Evolutionary conservation across 768 basidiomycete genomes (phyloP).

Genomic region (Xerocomus brunneocitrinus): DNA sequence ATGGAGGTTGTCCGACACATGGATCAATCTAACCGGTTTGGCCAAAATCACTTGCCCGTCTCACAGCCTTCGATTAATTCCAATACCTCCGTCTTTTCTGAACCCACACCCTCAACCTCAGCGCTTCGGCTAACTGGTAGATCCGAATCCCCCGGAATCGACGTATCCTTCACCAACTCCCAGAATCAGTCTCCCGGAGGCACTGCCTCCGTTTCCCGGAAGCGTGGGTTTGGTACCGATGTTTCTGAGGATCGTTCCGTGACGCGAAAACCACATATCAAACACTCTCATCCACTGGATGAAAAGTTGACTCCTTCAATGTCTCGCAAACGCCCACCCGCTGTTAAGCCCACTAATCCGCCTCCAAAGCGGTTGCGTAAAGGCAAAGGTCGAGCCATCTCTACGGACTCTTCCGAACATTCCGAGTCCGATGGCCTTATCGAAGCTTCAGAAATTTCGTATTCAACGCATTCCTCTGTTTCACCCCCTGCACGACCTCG

Average conservation of each 20-base stretch:
- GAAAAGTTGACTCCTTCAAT: constrained; percentile 7
- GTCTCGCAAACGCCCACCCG: constrained; percentile 23
- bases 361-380: constrained; percentile 24
- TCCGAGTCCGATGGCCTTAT: constrained; percentile 14
- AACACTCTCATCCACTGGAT: background rate
- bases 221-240: constrained; percentile 3
- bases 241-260: constrained; percentile 6
- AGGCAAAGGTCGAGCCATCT: constrained; percentile 25
- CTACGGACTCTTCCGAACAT: constrained; percentile 15
- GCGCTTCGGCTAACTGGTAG: background rate
- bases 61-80: constrained; percentile 16
- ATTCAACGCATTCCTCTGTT: constrained; percentile 11
- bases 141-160: background rate
- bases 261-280: constrained; percentile 6
- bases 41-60: constrained; percentile 14
- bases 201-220: constrained; percentile 2
- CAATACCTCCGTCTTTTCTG: background rate
- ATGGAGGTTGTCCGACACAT: constrained; percentile 30
- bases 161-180: background rate
- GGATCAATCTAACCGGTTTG: constrained; percentile 19
- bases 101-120: constrained; percentile 2
- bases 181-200: constrained; percentile 2
- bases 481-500: constrained; percentile 13
- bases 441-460: constrained; percentile 6
- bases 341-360: constrained; percentile 14